These are phyloP conservation scores for Cryptococcus floricola DNA, from an alignment of 1,284 basidiomycete genomes.

Conservation along the genomic window DNA sequence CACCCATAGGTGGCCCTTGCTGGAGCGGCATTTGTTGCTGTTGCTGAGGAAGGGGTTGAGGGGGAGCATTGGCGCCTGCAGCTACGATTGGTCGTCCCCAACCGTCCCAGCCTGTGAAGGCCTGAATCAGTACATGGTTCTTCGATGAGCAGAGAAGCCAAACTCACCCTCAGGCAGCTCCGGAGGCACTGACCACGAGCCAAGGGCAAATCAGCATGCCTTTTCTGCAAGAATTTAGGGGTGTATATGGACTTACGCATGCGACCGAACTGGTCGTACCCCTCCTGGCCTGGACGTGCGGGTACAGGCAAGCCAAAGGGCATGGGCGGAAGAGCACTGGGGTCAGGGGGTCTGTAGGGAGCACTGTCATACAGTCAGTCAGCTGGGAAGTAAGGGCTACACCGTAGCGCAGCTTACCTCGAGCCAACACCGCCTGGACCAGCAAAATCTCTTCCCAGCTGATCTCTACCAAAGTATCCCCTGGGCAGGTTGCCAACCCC, in stretches of 20 bases:
- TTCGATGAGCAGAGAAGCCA: not conserved
- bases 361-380: slow-evolving; percentile 14
- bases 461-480: slow-evolving; percentile 36
- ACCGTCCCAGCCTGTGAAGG: slow-evolving; percentile 33
- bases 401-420: slow-evolving; percentile 16
- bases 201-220: not conserved
- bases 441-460: slow-evolving; percentile 41
- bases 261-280: slow-evolving; percentile 39
- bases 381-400: not conserved
- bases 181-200: slow-evolving; percentile 27
- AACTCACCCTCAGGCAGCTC: slow-evolving; percentile 32
- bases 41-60: not conserved
- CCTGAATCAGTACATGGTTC: not conserved
- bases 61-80: slow-evolving; percentile 13
- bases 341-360: slow-evolving; percentile 41
- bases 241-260: slow-evolving; percentile 26
- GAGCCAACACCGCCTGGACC: slow-evolving; percentile 38
- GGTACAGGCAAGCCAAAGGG: slow-evolving; percentile 38
- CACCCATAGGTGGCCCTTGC: slow-evolving; percentile 1
- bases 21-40: not conserved
- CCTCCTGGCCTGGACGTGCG: slow-evolving; percentile 41
- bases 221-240: not conserved
- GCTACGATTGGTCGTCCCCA: slow-evolving; percentile 38
- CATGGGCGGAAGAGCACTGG: slow-evolving; percentile 36
- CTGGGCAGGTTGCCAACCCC: slow-evolving; percentile 35